Percentiles rank a stretch among this genome's conserved stretches.
Evolutionary conservation across 768 basidiomycete genomes (phyloP).

Genomic region (Holtermanniella nyarrowii): DNA sequence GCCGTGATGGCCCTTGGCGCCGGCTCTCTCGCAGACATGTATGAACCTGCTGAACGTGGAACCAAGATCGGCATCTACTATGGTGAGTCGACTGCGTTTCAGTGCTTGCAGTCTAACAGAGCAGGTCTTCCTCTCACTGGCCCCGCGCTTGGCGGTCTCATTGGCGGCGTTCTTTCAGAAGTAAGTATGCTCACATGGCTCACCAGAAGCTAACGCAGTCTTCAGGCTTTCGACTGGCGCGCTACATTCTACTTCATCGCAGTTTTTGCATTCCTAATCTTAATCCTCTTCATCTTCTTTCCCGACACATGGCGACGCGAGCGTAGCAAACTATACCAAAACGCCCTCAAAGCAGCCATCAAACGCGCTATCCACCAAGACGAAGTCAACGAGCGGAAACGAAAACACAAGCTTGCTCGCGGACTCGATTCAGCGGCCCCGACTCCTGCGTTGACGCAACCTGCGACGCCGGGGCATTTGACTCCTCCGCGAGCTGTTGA

Average conservation of each 20-base stretch:
- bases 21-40: constrained; percentile 40
- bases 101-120: neutral
- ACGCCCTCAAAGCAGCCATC: constrained; percentile 47
- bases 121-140: constrained; percentile 59
- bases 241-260: constrained; percentile 73
- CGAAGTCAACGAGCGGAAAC: constrained; percentile 22
- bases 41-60: constrained; percentile 38
- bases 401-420: constrained; percentile 14
- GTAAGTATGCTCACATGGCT: constrained; percentile 7
- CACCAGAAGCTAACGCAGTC: constrained; percentile 45
- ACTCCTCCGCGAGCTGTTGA: constrained; percentile 2
- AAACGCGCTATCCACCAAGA: constrained; percentile 31
- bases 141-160: constrained; percentile 31
- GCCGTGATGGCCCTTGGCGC: constrained; percentile 38
- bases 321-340: constrained; percentile 54
- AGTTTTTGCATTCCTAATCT: constrained; percentile 51
- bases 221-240: constrained; percentile 62
- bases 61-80: constrained; percentile 64
- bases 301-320: constrained; percentile 74
- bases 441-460: constrained; percentile 22
- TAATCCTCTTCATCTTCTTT: constrained; percentile 57
- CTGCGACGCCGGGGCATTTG: constrained; percentile 6
- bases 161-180: constrained; percentile 25
- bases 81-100: constrained; percentile 30
- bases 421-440: constrained; percentile 19